Evolutionary conservation across 257 asterid species (phyloP).

Genomic region (Voacanga thouarsii): DNA sequence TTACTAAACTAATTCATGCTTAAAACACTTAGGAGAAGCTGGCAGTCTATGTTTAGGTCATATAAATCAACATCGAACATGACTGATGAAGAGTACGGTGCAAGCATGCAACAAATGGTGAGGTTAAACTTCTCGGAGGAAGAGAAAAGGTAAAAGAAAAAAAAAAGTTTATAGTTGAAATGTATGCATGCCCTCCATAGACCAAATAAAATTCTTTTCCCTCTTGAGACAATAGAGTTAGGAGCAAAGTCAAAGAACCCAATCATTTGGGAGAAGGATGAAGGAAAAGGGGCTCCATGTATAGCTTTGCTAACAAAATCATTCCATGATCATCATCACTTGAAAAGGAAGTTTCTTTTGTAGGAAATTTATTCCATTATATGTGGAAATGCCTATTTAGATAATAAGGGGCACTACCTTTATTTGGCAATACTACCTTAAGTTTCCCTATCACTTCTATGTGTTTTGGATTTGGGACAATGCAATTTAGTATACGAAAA

Average conservation of each 20-base stretch:
- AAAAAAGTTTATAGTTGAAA: too few species aligned
- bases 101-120: background rate
- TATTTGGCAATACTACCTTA: background rate
- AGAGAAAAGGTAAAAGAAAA: background rate
- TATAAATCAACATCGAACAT: too few species aligned
- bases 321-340: slow-evolving; percentile 36
- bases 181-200: background rate
- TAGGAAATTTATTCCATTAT: slow-evolving; percentile 5
- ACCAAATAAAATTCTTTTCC: background rate
- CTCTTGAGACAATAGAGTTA: slow-evolving; percentile 7
- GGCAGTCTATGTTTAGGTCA: too few species aligned
- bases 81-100: too few species aligned
- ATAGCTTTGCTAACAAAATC: slow-evolving; percentile 26
- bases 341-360: slow-evolving; percentile 29
- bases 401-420: background rate
- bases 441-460: too few species aligned
- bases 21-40: too few species aligned
- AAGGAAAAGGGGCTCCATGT: slow-evolving; percentile 2
- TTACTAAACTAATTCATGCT: too few species aligned
- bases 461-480: too few species aligned
- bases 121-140: background rate
- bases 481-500: too few species aligned
- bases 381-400: background rate
- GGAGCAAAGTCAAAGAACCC: slow-evolving; percentile 19
- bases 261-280: slow-evolving; percentile 26